Evolutionary conservation across 352 stramenopile genomes (phyloP).

Genomic region (Sclerospora graminicola): DNA sequence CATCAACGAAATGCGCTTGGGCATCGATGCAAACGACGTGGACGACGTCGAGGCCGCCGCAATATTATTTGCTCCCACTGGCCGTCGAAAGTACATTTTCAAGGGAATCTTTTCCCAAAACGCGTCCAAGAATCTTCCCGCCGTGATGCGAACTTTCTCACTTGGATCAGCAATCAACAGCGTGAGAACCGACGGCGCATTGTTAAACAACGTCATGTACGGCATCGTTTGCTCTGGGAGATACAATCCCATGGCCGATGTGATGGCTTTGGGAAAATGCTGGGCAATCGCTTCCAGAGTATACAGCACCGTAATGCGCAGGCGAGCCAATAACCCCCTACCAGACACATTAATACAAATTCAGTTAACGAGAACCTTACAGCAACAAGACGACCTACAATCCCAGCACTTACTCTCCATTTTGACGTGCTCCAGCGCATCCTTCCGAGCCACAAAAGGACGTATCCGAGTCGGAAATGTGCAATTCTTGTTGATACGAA

Average conservation of each 20-base stretch:
- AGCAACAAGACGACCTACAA: not conserved
- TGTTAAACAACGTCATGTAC: conserved; percentile 77
- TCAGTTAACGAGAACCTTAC: not conserved
- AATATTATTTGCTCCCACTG: conserved; percentile 22
- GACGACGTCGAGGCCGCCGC: conserved; percentile 23
- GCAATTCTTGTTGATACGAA: conserved; percentile 43
- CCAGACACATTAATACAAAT: not conserved
- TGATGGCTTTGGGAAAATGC: conserved; percentile 58
- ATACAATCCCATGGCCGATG: conserved; percentile 70
- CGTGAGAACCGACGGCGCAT: conserved; percentile 64
- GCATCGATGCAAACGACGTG: conserved; percentile 77
- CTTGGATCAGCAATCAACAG: conserved; percentile 68
- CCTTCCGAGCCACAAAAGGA: conserved; percentile 58
- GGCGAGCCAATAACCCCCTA: conserved; percentile 53
- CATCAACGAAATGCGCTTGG: conserved; percentile 75
- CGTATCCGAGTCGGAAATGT: conserved; percentile 60
- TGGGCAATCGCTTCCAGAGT: conserved; percentile 62
- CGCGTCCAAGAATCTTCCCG: conserved; percentile 70
- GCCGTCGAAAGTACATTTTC: conserved; percentile 70
- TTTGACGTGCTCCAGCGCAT: conserved; percentile 18
- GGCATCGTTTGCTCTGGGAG: conserved; percentile 70
- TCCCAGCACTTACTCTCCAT: conserved; percentile 37
- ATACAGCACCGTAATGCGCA: conserved; percentile 65
- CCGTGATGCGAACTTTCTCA: conserved; percentile 58
- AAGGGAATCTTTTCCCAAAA: conserved; percentile 78